Evolutionary conservation across 257 asterid genomes (phyloP).

Genomic region (Cinchona pubescens): DNA sequence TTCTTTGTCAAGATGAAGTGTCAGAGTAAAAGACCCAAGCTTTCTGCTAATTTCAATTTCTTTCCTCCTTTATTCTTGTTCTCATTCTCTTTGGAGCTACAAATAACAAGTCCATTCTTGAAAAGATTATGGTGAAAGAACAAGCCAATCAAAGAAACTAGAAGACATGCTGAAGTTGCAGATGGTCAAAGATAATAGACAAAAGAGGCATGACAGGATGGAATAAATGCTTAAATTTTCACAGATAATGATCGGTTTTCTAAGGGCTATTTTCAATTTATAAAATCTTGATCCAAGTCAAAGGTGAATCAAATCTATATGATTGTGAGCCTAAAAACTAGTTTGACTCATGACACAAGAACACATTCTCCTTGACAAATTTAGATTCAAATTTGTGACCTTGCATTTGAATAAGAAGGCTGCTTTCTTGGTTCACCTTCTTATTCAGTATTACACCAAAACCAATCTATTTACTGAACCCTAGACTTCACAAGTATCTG

Average conservation of each 20-base stretch:
- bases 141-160: background rate
- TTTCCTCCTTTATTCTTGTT: background rate
- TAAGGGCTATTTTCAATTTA: background rate
- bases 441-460: background rate
- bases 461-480: background rate
- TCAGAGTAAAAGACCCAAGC: background rate
- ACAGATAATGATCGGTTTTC: background rate
- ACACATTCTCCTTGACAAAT: too few species aligned
- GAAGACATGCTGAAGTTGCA: background rate
- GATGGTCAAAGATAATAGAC: background rate
- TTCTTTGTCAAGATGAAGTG: background rate
- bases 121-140: background rate
- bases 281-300: background rate
- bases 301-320: background rate
- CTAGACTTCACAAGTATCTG: too few species aligned
- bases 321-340: background rate
- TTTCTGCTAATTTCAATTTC: background rate
- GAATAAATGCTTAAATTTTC: background rate
- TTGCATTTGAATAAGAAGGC: background rate
- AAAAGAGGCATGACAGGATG: background rate
- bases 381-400: background rate
- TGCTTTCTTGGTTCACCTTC: background rate
- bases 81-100: background rate
- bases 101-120: background rate
- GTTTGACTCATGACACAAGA: background rate